Percentiles rank a stretch among this genome's conserved stretches.
phyloP scores from a whole-genome alignment of 345 rosid genomes.

The Hypericum androsaemum region DNA sequence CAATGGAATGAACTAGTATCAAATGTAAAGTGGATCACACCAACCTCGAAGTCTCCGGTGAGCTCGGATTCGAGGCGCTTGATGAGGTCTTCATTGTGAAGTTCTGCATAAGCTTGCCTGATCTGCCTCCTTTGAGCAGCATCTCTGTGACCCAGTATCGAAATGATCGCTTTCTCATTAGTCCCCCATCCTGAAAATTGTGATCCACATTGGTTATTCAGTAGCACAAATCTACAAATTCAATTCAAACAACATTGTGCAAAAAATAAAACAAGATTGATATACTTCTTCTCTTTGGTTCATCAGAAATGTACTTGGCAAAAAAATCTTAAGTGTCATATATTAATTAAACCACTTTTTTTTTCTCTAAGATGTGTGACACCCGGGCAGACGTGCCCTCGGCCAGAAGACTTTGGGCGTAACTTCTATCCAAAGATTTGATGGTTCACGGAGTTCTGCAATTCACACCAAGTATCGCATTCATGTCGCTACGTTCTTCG shows the following conservation, averaged over 20 bases:
- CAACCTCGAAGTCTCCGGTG: conserved; percentile 3
- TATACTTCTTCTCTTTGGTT: too few relatives aligned
- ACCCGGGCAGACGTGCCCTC: too few relatives aligned
- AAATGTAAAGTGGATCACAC: neutral
- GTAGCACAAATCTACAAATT: neutral
- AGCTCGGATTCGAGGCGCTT: conserved; percentile 4
- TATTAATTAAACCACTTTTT: too few relatives aligned
- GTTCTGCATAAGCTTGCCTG: conserved; percentile 8
- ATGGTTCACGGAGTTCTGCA: too few relatives aligned
- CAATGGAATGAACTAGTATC: neutral
- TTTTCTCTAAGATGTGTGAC: too few relatives aligned
- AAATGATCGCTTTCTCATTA: conserved; percentile 34
- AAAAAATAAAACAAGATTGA: neutral
- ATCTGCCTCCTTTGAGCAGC: conserved; percentile 47
- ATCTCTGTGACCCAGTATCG: conserved; percentile 41
- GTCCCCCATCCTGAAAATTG: conserved; percentile 43
- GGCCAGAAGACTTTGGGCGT: too few relatives aligned
- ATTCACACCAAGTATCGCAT: too few relatives aligned
- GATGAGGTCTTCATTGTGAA: conserved; percentile 1
- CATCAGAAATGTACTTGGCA: too few relatives aligned
- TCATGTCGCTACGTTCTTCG: too few relatives aligned
- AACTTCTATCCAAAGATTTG: too few relatives aligned
- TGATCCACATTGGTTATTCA: neutral
- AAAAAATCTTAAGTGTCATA: too few relatives aligned
- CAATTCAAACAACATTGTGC: neutral